These are phyloP conservation scores for Epithemia pelagica DNA, from an alignment of 108 stramenopile species.

Conservation along the genomic window DNA sequence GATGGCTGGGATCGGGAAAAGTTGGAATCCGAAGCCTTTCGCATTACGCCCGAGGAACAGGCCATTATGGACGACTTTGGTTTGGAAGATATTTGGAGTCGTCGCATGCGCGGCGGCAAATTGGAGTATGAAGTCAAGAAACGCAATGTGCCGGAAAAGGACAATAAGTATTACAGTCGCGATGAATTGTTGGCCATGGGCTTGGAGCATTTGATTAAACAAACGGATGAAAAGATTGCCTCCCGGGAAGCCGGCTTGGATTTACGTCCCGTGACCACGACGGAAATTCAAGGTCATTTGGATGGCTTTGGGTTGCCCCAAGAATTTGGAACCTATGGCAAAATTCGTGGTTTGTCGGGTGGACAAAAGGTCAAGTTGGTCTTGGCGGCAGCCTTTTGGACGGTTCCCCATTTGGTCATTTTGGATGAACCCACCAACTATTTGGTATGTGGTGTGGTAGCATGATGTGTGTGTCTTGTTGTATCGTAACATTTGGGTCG, in stretches of 20 bases:
- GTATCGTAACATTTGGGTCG: neutral
- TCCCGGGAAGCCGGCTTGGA: conserved; percentile 92
- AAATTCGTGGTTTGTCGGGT: conserved; percentile 91
- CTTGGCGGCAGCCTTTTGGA: conserved; percentile 98
- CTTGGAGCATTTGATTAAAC: conserved; percentile 81
- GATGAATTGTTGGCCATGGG: conserved; percentile 80
- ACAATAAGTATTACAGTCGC: conserved; percentile 84
- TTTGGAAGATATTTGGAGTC: conserved; percentile 92
- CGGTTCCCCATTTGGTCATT: conserved; percentile 92
- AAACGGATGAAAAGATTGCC: conserved; percentile 92
- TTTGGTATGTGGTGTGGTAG: conserved; percentile 24
- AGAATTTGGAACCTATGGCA: conserved; percentile 96
- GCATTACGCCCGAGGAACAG: conserved; percentile 88
- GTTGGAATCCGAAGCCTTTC: conserved; percentile 77
- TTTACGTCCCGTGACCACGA: conserved; percentile 80
- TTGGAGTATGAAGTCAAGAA: conserved; percentile 95
- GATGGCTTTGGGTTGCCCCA: conserved; percentile 94
- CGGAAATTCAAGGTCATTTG: conserved; percentile 93
- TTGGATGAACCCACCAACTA: conserved; percentile 99
- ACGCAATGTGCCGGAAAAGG: conserved; percentile 80
- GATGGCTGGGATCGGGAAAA: conserved; percentile 88
- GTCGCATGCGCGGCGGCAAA: conserved; percentile 78
- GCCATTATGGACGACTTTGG: conserved; percentile 83
- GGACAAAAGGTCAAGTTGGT: conserved; percentile 99
- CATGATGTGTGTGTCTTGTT: no score